Conservation (phyloP, 345 rosid species). For the Eucalyptus regnans region DNA sequence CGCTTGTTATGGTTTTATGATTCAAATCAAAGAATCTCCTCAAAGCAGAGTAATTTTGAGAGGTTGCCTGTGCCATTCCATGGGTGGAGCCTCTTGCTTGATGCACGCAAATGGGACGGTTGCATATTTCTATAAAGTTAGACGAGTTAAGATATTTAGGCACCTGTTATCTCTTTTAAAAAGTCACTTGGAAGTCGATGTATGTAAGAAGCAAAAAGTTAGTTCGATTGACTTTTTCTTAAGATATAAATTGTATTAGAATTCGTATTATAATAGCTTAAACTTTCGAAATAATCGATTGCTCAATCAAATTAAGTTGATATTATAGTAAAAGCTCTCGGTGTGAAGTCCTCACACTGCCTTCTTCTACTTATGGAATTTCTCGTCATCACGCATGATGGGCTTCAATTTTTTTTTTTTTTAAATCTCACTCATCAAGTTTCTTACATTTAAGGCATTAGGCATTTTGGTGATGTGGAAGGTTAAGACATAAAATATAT, state of each 20-base stretch:
- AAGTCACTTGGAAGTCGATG: background rate
- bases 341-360: background rate
- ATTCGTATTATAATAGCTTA: background rate
- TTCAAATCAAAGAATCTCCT: background rate
- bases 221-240: background rate
- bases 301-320: background rate
- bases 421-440: background rate
- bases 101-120: background rate
- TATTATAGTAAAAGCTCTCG: background rate
- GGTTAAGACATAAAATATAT: background rate
- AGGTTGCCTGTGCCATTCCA: background rate
- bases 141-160: background rate
- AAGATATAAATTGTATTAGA: background rate
- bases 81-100: background rate
- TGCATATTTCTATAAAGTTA: background rate
- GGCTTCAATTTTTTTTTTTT: background rate
- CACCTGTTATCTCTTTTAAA: background rate
- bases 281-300: background rate
- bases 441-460: background rate
- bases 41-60: background rate
- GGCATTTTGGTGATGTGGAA: background rate
- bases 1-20: background rate
- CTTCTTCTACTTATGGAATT: background rate
- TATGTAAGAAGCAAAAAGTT: background rate
- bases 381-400: background rate